These are phyloP conservation scores for Xerocomellus chrysenteron DNA, from an alignment of 768 basidiomycete genomes.

Conservation along the genomic window DNA sequence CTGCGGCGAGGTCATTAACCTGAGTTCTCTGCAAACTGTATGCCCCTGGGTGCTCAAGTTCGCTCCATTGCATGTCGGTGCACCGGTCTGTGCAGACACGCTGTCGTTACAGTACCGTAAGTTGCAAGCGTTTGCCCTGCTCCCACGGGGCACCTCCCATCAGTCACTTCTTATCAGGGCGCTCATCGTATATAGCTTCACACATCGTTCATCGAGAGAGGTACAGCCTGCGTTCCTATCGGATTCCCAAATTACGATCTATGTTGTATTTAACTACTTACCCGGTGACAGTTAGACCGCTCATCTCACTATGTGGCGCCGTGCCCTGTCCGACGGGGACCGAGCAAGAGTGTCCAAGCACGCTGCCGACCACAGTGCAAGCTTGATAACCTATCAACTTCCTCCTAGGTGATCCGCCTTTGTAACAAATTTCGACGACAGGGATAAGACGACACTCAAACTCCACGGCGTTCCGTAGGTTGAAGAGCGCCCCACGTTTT, in stretches of 20 bases:
- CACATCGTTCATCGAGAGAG: slow-evolving; percentile 29
- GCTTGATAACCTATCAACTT: background rate
- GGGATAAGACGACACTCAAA: slow-evolving; percentile 23
- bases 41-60: background rate
- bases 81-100: background rate
- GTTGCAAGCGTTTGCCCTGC: slow-evolving; percentile 10
- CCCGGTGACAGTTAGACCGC: slow-evolving; percentile 25
- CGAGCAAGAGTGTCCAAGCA: slow-evolving; percentile 19
- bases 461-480: slow-evolving; percentile 25
- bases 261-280: slow-evolving; percentile 18
- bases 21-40: background rate
- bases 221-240: slow-evolving; percentile 30
- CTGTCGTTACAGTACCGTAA: slow-evolving; percentile 8
- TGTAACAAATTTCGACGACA: slow-evolving; percentile 5
- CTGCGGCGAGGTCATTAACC: background rate
- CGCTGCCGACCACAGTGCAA: slow-evolving; percentile 25
- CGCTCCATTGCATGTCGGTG: background rate
- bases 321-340: slow-evolving; percentile 1
- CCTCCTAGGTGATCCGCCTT: background rate
- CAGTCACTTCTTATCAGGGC: slow-evolving; percentile 52
- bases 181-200: slow-evolving; percentile 39
- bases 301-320: slow-evolving; percentile 14
- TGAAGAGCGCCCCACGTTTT: slow-evolving; percentile 24
- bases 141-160: slow-evolving; percentile 42
- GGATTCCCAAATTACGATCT: slow-evolving; percentile 28